Base-by-base conservation (phyloP, 2,329 filamentous ascomycete genomes). In the Dryadomyces quercus-mongolicae region DNA sequence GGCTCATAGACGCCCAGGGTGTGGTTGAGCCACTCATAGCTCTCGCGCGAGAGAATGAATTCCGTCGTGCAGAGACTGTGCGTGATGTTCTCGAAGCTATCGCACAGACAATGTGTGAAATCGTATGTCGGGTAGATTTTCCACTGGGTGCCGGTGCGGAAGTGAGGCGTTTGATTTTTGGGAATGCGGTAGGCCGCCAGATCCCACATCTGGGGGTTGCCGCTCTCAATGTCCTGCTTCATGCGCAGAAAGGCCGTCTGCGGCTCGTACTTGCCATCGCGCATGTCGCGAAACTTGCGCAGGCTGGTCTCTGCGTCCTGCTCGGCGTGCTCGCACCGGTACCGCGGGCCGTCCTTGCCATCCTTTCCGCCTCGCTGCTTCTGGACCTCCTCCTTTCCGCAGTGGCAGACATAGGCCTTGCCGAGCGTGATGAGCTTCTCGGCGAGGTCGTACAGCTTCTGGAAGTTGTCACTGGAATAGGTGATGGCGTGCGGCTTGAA, bases 81-180 rank as follows among this genome's bases (percentile, higher is more conserved):
- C 0, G 91, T 91, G 63, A 97, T 94, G 18, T 80, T 80, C 68
- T 97, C 93, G 59, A 96, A 88, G 61, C 87, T 91, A 75, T 97
- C 93, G 62, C 88, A 92, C 22, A 96, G 74, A 67, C 88, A 95
- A 71, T 94, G 88, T 0, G 86, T 86, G 66, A 94, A 94, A 67
- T 95, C 91, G 64, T 96, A 96, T 0, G 92, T 94, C 0, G 93
- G 93, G 67, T 95, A 96, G 59, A 96, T 95, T 68, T 83, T 85
- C 90, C 91, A 97, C 65, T 85, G 82, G 59, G 80, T 74, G 34
- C 87, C 88, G 0, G 91, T 95, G 40, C 88, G 80, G 68, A 88
- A 82, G 66, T 95, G 89, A 46, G 82, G 77, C 57, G 75, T 75
- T 55, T 80, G 48, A 45, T 87, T 82, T 63, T 85, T 80, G 57